phyloP scores from a whole-genome alignment of 805 yeast species.

The Metschnikowia gelsemii region DNA sequence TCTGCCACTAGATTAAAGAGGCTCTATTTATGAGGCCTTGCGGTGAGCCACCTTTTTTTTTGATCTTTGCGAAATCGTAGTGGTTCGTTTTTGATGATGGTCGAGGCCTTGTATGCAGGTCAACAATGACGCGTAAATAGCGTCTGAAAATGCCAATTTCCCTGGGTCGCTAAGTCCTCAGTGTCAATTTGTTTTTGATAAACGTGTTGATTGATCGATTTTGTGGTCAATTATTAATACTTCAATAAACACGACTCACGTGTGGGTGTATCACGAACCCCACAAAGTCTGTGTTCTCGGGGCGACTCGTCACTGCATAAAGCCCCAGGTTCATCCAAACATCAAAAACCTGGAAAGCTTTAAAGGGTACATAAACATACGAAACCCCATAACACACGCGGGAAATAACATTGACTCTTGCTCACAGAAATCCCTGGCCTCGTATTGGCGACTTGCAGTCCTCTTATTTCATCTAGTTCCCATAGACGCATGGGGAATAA shows the following conservation, averaged over 20 bases:
- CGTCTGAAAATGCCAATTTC: slow-evolving; percentile 4
- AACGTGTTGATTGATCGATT: not conserved
- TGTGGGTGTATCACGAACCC: not conserved
- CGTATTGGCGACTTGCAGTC: not conserved
- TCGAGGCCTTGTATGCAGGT: slow-evolving; percentile 4
- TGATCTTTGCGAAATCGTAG: too few relatives aligned
- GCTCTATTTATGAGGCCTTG: too few relatives aligned
- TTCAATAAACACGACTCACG: not conserved
- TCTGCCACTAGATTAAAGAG: too few relatives aligned
- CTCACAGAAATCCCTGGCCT: not conserved
- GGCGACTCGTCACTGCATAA: slow-evolving; percentile 4
- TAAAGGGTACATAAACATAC: not conserved
- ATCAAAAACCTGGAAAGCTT: not conserved
- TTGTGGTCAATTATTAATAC: not conserved
- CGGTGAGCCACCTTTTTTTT: too few relatives aligned
- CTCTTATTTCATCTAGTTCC: not conserved
- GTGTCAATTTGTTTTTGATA: too few relatives aligned
- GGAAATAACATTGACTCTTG: not conserved
- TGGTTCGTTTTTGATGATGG: too few relatives aligned
- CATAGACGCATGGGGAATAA: slow-evolving; percentile 13
- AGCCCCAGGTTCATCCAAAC: slow-evolving; percentile 1
- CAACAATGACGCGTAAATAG: slow-evolving; percentile 8
- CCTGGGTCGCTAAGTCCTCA: not conserved
- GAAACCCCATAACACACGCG: not conserved
- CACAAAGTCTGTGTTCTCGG: not conserved